phyloP scores from a whole-genome alignment of 345 rosid genomes.

The Psidium friedrichsthalianum region DNA sequence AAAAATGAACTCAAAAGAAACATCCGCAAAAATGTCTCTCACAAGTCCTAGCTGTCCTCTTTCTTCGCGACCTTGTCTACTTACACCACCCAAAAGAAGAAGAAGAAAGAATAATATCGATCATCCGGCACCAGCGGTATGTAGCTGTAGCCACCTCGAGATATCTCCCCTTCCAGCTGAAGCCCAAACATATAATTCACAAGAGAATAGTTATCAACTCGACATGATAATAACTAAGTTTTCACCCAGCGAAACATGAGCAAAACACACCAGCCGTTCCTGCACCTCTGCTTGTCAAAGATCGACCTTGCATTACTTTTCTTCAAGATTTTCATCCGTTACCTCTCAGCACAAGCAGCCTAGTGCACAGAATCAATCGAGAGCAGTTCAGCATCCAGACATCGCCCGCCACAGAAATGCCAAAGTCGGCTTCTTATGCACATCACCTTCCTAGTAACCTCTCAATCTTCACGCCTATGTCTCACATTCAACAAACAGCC shows the following conservation, averaged over 20 bases:
- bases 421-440: not conserved
- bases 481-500: not conserved
- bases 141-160: not conserved
- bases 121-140: not conserved
- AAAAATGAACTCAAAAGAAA: not conserved
- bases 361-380: not conserved
- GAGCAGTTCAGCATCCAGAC: not conserved
- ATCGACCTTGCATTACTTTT: not conserved
- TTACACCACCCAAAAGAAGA: not conserved
- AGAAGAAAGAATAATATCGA: not conserved
- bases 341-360: not conserved
- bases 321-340: not conserved
- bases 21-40: not conserved
- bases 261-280: not conserved
- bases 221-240: not conserved
- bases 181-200: not conserved
- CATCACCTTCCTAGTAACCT: not conserved
- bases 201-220: not conserved
- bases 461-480: not conserved
- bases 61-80: not conserved
- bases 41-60: not conserved
- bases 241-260: not conserved
- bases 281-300: not conserved
- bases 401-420: not conserved
- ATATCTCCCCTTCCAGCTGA: not conserved